phyloP scores from a whole-genome alignment of 2,329 filamentous ascomycete species.

The Trichoderma sp. region DNA sequence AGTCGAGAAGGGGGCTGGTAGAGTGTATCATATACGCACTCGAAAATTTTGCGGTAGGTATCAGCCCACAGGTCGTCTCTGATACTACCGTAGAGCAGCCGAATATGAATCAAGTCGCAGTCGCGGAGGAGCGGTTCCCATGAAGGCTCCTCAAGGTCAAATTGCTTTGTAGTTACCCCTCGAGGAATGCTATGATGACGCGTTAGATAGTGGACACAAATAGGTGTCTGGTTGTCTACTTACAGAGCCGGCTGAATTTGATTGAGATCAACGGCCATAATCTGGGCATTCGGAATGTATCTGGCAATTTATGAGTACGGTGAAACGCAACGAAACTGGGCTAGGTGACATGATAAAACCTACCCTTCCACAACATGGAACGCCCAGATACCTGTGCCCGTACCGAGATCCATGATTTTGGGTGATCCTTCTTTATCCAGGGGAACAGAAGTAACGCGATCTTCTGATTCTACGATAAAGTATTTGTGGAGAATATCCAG shows the following conservation, averaged over 20 bases:
- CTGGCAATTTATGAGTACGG: conserved; percentile 27
- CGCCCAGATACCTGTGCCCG: conserved; percentile 89
- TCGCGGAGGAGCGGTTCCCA: conserved; percentile 57
- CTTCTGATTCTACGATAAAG: conserved; percentile 64
- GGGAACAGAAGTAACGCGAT: conserved; percentile 34
- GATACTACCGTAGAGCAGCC: conserved; percentile 77
- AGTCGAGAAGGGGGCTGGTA: neutral
- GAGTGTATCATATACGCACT: conserved; percentile 47
- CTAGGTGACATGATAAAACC: conserved; percentile 35
- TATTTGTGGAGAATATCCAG: conserved; percentile 82
- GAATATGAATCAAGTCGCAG: conserved; percentile 83
- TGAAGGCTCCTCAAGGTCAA: conserved; percentile 71
- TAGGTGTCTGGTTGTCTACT: conserved; percentile 23
- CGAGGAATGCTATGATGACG: conserved; percentile 62
- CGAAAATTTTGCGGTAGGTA: conserved; percentile 70
- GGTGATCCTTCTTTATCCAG: conserved; percentile 29
- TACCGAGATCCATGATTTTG: conserved; percentile 69
- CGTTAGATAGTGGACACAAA: conserved; percentile 26
- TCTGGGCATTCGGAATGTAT: conserved; percentile 32
- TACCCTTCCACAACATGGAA: conserved; percentile 77
- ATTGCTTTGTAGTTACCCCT: conserved; percentile 57
- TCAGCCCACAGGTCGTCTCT: conserved; percentile 65
- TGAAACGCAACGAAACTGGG: neutral
- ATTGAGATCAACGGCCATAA: conserved; percentile 45
- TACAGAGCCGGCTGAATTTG: conserved; percentile 44